phyloP scores from a whole-genome alignment of 148 eudicot genomes.

The Persicaria tinctoria region DNA sequence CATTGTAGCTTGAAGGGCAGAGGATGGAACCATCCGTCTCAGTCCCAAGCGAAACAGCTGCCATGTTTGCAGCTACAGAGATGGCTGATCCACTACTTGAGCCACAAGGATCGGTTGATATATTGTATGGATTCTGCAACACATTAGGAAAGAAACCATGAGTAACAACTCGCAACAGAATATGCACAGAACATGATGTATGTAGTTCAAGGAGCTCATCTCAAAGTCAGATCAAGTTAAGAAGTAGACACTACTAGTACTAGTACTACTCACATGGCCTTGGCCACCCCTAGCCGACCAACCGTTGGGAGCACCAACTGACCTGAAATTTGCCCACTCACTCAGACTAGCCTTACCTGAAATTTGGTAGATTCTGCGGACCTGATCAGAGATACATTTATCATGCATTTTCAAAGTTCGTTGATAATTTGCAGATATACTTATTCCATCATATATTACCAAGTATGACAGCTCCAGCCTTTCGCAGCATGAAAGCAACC shows the following conservation, averaged over 20 bases:
- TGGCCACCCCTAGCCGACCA: constrained; percentile 66
- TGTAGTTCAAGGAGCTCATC: too few species aligned
- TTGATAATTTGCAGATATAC: not conserved
- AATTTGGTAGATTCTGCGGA: too few species aligned
- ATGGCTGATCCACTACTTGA: constrained; percentile 72
- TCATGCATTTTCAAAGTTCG: too few species aligned
- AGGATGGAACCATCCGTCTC: constrained; percentile 61
- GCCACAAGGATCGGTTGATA: constrained; percentile 43
- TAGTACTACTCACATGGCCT: constrained; percentile 28
- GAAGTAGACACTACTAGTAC: too few species aligned
- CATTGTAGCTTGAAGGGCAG: constrained; percentile 42
- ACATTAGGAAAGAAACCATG: too few species aligned
- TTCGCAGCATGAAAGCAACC: constrained; percentile 21
- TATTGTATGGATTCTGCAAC: constrained; percentile 56
- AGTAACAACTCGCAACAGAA: too few species aligned
- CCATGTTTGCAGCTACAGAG: constrained; percentile 55
- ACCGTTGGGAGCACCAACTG: constrained; percentile 30
- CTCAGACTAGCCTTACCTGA: constrained; percentile 9
- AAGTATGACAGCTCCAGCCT: constrained; percentile 25
- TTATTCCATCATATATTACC: constrained; percentile 21
- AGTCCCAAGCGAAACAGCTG: constrained; percentile 46
- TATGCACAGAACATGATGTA: too few species aligned
- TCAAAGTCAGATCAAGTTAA: not conserved
- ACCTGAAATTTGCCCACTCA: constrained; percentile 27
- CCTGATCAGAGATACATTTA: too few species aligned